phyloP scores from a whole-genome alignment of 208 protist species.

The Leptomonas seymouri region DNA sequence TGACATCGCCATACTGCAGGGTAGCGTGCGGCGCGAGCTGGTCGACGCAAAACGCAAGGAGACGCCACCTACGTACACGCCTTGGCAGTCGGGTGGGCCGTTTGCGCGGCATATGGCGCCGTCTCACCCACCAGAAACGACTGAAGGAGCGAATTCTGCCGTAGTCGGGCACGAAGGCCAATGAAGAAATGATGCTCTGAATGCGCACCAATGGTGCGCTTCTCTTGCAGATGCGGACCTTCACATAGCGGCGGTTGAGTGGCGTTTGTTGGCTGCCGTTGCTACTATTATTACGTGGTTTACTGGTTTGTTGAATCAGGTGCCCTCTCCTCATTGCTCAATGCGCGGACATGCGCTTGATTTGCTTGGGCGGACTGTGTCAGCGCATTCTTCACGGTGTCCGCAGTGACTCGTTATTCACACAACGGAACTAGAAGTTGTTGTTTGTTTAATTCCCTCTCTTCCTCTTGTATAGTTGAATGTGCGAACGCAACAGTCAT shows the following conservation, averaged over 20 bases:
- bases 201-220: neutral
- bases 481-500: neutral
- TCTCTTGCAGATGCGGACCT: neutral
- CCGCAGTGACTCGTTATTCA: neutral
- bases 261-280: too few relatives aligned
- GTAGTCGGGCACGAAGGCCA: neutral
- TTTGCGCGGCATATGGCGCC: slow-evolving; percentile 52
- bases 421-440: neutral
- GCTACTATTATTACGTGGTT: too few relatives aligned
- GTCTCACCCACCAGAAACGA: slow-evolving; percentile 9
- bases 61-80: slow-evolving; percentile 68
- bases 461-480: too few relatives aligned
- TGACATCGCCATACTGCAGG: slow-evolving; percentile 77
- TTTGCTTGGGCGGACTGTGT: too few relatives aligned
- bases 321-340: too few relatives aligned
- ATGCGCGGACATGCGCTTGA: too few relatives aligned
- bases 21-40: slow-evolving; percentile 63
- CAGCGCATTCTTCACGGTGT: neutral
- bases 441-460: too few relatives aligned
- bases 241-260: too few relatives aligned
- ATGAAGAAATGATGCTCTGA: neutral
- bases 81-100: slow-evolving; percentile 81
- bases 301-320: too few relatives aligned
- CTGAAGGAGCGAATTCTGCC: neutral
- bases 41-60: slow-evolving; percentile 66